These are phyloP conservation scores for Claviceps sp. DNA, from an alignment of 2,329 filamentous ascomycete genomes.

Conservation along the genomic window DNA sequence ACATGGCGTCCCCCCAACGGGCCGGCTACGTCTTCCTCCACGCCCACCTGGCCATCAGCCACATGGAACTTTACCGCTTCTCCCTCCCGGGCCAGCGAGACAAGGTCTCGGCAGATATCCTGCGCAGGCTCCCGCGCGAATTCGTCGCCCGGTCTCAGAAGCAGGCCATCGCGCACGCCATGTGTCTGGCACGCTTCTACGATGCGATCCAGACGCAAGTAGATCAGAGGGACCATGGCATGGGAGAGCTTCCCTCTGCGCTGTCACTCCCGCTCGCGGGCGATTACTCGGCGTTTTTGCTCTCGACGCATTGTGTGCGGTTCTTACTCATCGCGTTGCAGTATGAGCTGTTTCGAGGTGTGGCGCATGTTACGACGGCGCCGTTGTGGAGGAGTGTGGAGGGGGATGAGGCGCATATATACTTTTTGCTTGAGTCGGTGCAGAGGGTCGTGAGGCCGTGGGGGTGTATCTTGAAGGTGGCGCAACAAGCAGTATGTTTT, in stretches of 20 bases:
- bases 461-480: slow-evolving; percentile 15
- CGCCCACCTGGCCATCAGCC: slow-evolving; percentile 21
- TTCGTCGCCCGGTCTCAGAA: slow-evolving; percentile 24
- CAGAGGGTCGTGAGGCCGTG: slow-evolving; percentile 22
- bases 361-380: slow-evolving; percentile 22
- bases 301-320: slow-evolving; percentile 17
- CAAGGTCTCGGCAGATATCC: slow-evolving; percentile 18
- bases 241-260: slow-evolving; percentile 10
- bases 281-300: slow-evolving; percentile 19
- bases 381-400: slow-evolving; percentile 21
- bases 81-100: slow-evolving; percentile 23
- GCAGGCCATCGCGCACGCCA: slow-evolving; percentile 25
- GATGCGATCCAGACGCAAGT: slow-evolving; percentile 19
- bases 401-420: slow-evolving; percentile 19
- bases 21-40: slow-evolving; percentile 25
- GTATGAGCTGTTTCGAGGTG: slow-evolving; percentile 21
- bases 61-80: slow-evolving; percentile 27
- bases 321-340: slow-evolving; percentile 23
- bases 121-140: slow-evolving; percentile 21
- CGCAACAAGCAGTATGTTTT: slow-evolving; percentile 13
- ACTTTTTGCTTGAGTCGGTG: slow-evolving; percentile 19
- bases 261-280: slow-evolving; percentile 10
- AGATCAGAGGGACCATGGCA: slow-evolving; percentile 11
- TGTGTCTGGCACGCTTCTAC: slow-evolving; percentile 23
- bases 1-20: slow-evolving; percentile 18